Evolutionary conservation across 192 early-diverging fungal species (phyloP).

Genomic region (Backusella macrospora): DNA sequence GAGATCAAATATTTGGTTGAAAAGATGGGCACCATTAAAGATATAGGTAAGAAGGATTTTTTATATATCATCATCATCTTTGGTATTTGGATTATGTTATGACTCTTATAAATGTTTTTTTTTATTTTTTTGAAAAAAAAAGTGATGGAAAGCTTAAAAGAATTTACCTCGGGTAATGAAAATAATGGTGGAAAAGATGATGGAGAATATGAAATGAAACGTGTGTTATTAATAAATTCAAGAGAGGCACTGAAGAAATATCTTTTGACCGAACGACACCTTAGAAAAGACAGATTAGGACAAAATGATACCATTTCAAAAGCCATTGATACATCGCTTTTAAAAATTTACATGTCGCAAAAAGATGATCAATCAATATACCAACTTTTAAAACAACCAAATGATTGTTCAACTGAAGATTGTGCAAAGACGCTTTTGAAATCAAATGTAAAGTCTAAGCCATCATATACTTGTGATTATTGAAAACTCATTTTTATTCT

Average conservation of each 20-base stretch:
- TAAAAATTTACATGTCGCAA: constrained; percentile 49
- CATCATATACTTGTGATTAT: neutral
- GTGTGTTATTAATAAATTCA: constrained; percentile 58
- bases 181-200: neutral
- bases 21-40: constrained; percentile 44
- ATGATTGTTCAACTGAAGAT: constrained; percentile 49
- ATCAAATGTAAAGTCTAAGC: constrained; percentile 40
- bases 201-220: constrained; percentile 42
- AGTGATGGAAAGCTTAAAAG: constrained; percentile 21
- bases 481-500: neutral
- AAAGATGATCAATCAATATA: constrained; percentile 28
- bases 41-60: constrained; percentile 47
- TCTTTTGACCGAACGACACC: constrained; percentile 46
- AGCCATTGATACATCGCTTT: constrained; percentile 56
- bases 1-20: constrained; percentile 41
- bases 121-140: constrained; percentile 38
- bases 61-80: neutral
- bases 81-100: constrained; percentile 25
- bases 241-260: constrained; percentile 61
- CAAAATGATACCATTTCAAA: constrained; percentile 21
- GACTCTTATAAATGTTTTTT: constrained; percentile 33
- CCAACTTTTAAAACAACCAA: constrained; percentile 45
- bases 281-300: constrained; percentile 15
- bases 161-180: neutral
- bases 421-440: constrained; percentile 51